These are phyloP conservation scores for Lithohypha guttulata DNA, from an alignment of 2,329 filamentous ascomycete genomes.

Conservation along the genomic window DNA sequence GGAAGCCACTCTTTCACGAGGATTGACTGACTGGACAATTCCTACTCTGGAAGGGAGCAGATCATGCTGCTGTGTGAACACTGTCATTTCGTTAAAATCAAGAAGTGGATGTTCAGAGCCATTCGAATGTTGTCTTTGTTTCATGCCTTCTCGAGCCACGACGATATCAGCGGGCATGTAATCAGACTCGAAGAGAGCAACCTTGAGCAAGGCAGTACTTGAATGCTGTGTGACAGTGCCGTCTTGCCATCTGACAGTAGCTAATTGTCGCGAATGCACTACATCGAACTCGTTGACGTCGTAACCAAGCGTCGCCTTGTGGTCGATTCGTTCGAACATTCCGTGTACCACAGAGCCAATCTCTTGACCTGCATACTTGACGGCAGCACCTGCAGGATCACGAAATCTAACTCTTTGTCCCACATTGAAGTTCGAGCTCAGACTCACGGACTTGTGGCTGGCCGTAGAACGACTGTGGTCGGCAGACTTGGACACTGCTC, in stretches of 20 bases:
- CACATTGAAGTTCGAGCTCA: constrained; percentile 29
- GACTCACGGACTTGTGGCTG: constrained; percentile 7
- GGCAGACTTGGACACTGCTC: background rate
- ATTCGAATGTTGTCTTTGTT: constrained; percentile 10
- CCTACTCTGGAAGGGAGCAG: constrained; percentile 41
- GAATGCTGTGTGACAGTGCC: constrained; percentile 38
- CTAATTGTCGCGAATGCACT: constrained; percentile 38
- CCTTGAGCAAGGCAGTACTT: constrained; percentile 31
- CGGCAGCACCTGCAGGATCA: constrained; percentile 39
- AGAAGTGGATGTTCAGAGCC: constrained; percentile 5
- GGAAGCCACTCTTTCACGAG: constrained; percentile 44
- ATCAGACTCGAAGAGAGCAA: constrained; percentile 36
- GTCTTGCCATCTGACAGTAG: constrained; percentile 50
- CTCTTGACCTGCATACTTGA: constrained; percentile 38
- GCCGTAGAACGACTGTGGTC: background rate
- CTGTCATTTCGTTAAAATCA: constrained; percentile 21
- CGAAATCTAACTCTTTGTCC: constrained; percentile 46
- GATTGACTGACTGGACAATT: constrained; percentile 46
- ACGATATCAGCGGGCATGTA: constrained; percentile 49
- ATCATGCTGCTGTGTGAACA: constrained; percentile 20
- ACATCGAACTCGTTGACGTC: constrained; percentile 50
- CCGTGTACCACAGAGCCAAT: constrained; percentile 28
- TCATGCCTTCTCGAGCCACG: constrained; percentile 34
- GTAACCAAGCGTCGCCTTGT: constrained; percentile 41
- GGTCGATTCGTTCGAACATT: constrained; percentile 35